Conservation (phyloP, 768 basidiomycete species). For the Boletales sp. region DNA sequence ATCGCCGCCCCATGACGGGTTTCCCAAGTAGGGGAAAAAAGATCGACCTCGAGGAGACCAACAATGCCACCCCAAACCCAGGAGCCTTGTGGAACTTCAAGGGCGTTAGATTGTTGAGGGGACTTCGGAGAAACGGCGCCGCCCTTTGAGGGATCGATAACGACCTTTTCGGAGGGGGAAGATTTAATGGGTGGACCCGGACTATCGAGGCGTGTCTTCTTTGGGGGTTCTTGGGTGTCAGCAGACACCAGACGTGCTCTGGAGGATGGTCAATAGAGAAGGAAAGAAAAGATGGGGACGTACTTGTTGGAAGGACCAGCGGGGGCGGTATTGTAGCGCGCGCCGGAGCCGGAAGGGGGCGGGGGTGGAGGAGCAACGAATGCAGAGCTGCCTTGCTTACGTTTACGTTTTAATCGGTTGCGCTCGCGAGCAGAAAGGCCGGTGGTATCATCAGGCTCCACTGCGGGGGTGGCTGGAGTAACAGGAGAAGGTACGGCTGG, state of each 20-base stretch:
- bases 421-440: conserved; percentile 88
- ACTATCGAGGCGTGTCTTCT: conserved; percentile 56
- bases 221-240: conserved; percentile 47
- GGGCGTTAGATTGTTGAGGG: conserved; percentile 70
- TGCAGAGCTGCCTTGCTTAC: conserved; percentile 80
- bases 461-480: conserved; percentile 32
- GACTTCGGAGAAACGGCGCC: conserved; percentile 80
- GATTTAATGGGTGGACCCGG: conserved; percentile 43
- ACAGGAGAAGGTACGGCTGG: conserved; percentile 50
- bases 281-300: conserved; percentile 13
- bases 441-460: conserved; percentile 41
- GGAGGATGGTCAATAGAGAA: conserved; percentile 1
- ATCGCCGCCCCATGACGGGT: conserved; percentile 91
- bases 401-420: conserved; percentile 92
- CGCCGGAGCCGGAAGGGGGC: conserved; percentile 53
- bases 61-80: conserved; percentile 90
- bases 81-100: conserved; percentile 67
- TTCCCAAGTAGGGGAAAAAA: conserved; percentile 90
- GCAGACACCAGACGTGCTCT: conserved; percentile 74
- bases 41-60: conserved; percentile 73
- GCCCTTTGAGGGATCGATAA: conserved; percentile 79
- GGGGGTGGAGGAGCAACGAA: conserved; percentile 70
- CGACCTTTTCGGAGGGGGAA: conserved; percentile 55
- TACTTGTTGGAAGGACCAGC: conserved; percentile 60
- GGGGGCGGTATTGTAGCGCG: conserved; percentile 61